Evolutionary conservation across 495 filamentous ascomycete genomes (phyloP), one percentile per base, ranked within the genome.

Genomic region (Lasiosphaeria hispida): DNA sequence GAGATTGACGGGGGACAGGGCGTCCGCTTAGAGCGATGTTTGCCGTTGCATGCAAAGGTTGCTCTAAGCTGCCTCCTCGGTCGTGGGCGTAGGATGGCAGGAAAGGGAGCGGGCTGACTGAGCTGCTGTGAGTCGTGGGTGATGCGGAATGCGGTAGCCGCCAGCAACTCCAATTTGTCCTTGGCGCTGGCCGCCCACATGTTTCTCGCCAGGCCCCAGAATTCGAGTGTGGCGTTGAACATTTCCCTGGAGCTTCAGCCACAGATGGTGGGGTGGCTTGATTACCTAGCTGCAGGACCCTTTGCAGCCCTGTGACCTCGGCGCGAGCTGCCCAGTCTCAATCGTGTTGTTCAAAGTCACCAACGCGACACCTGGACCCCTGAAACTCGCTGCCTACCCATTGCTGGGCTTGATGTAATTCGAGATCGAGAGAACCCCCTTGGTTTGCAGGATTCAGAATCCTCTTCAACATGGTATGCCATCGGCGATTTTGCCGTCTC

Each of bases 141-240:
- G 23, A 30, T 30, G 23, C 23, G 23, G 23, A 2, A 30, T 2
- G 23, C 23, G 23, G 23, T 30, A 48, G 53, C 45, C 41, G 10
- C 43, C 43, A 45, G 43, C 15, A 45, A 17, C 40, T 30, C 23
- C 53, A 55, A 55, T 36, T 55, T 55, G 53, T 19, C 41, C 53
- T 55, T 55, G 53, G 53, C 53, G 23, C 37, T 45, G 17, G 42
- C 10, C 6, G 53, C 53, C 35, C 11, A 37, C 14, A 14, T 17
- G 40, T n/a, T 30, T 2, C 23, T 5, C 23, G 19, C 43, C 53
- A 40, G 30, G 30, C 49, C 34, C n/a, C 8, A 14, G 18, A n/a
- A 15, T 17, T 34, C n/a, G 41, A 19, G 9, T 15, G 64, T 66
- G 64, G 64, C 64, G 23, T 63, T 60, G 55, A 18, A 15, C 35